Conservation (phyloP, 2,329 filamentous ascomycete species). For the Aureobasidium sp. region DNA sequence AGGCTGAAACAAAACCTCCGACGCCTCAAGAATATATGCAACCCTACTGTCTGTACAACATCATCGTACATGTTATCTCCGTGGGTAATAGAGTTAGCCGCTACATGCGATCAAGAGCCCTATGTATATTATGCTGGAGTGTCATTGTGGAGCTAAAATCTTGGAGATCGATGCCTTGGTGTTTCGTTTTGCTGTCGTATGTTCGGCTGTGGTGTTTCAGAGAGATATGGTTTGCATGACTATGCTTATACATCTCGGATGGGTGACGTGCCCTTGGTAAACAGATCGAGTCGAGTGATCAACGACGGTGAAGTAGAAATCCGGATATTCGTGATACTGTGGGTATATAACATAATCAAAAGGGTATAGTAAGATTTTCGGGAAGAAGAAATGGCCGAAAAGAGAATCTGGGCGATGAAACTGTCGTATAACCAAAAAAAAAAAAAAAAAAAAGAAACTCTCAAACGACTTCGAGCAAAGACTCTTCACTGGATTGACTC, state of each 20-base stretch:
- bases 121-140: too few relatives aligned
- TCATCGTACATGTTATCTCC: too few relatives aligned
- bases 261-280: not conserved
- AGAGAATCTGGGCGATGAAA: not conserved
- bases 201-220: not conserved
- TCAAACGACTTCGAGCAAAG: constrained; percentile 4
- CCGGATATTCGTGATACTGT: too few relatives aligned
- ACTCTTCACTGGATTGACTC: constrained; percentile 1
- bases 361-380: not conserved
- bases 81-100: too few relatives aligned
- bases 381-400: not conserved
- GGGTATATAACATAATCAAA: not conserved
- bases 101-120: too few relatives aligned
- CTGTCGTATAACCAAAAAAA: not conserved
- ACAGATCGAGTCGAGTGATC: too few relatives aligned
- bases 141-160: too few relatives aligned
- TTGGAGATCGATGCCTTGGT: too few relatives aligned
- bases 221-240: not conserved
- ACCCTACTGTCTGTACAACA: not conserved
- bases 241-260: not conserved
- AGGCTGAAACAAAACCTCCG: not conserved
- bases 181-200: too few relatives aligned
- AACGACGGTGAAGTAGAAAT: too few relatives aligned
- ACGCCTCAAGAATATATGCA: not conserved
- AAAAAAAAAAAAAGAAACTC: not conserved